Evolutionary conservation across 1,284 basidiomycete genomes (phyloP).

Genomic region (Flammula alnicola): DNA sequence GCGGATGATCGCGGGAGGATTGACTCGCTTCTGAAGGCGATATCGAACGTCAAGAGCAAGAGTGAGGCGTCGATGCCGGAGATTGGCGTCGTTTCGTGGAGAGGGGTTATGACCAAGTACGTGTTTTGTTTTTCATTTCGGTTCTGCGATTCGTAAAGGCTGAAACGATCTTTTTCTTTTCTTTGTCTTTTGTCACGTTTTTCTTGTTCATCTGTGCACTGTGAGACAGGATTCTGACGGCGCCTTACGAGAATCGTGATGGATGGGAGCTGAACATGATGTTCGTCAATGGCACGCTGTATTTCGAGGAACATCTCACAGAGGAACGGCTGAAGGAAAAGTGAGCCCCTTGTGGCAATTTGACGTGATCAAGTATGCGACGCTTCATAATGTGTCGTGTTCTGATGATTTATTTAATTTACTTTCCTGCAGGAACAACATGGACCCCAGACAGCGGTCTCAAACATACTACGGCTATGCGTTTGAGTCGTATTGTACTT

Average conservation of each 20-base stretch:
- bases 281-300: slow-evolving; percentile 75
- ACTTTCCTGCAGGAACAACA: slow-evolving; percentile 54
- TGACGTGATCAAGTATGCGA: no score
- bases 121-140: slow-evolving; percentile 19
- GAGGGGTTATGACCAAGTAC: slow-evolving; percentile 92
- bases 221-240: slow-evolving; percentile 64
- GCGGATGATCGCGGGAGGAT: slow-evolving; percentile 68
- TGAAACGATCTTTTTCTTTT: slow-evolving; percentile 7
- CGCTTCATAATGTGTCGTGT: no score
- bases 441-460: slow-evolving; percentile 60
- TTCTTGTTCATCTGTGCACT: no score
- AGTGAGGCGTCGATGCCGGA: slow-evolving; percentile 33
- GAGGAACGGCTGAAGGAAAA: slow-evolving; percentile 64
- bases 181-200: slow-evolving; percentile 21
- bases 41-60: no score
- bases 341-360: slow-evolving; percentile 53
- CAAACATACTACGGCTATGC: slow-evolving; percentile 82
- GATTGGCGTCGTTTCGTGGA: slow-evolving; percentile 78
- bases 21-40: slow-evolving; percentile 61
- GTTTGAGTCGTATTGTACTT: slow-evolving; percentile 88
- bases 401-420: not conserved
- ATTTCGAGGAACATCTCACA: slow-evolving; percentile 82
- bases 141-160: slow-evolving; percentile 1
- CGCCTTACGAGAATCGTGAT: slow-evolving; percentile 82
- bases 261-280: slow-evolving; percentile 88